These are phyloP conservation scores for Hygrophorus russula DNA, from an alignment of 768 basidiomycete species.

Conservation along the genomic window DNA sequence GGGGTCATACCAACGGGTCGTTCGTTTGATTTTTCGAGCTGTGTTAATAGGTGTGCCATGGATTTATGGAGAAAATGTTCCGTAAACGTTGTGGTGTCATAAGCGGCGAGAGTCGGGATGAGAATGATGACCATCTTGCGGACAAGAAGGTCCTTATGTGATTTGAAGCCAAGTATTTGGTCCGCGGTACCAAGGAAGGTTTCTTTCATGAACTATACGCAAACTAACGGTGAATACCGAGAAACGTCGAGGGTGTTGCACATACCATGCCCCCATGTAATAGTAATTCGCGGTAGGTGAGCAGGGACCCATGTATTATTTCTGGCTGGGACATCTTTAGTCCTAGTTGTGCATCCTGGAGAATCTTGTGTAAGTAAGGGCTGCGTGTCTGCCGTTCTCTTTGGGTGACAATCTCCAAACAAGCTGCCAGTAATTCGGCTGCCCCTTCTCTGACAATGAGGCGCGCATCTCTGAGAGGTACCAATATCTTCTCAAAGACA, in stretches of 20 bases:
- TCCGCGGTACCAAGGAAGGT: constrained; percentile 82
- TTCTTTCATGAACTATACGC: constrained; percentile 71
- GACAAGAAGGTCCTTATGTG: constrained; percentile 78
- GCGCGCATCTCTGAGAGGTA: constrained; percentile 79
- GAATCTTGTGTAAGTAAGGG: constrained; percentile 67
- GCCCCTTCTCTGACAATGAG: constrained; percentile 89
- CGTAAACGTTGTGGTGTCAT: constrained; percentile 87
- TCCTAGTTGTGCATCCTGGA: constrained; percentile 79
- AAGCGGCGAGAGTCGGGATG: constrained; percentile 89
- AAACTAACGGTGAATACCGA: not conserved
- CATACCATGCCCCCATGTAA: constrained; percentile 87
- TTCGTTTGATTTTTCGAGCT: constrained; percentile 83
- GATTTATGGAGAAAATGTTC: constrained; percentile 87
- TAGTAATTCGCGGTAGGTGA: constrained; percentile 85
- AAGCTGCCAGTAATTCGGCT: constrained; percentile 86
- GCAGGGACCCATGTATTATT: constrained; percentile 82
- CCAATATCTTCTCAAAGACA: constrained; percentile 88
- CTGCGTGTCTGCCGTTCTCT: constrained; percentile 58
- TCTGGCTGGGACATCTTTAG: constrained; percentile 75
- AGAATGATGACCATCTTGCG: constrained; percentile 92
- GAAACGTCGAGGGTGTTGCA: not conserved
- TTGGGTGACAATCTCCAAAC: constrained; percentile 75
- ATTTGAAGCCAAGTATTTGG: constrained; percentile 78
- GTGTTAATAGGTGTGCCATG: constrained; percentile 84
- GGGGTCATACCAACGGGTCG: constrained; percentile 66